These are phyloP conservation scores for Mytilinidion resinicola DNA, from an alignment of 495 filamentous ascomycete species.

Conservation along the genomic window DNA sequence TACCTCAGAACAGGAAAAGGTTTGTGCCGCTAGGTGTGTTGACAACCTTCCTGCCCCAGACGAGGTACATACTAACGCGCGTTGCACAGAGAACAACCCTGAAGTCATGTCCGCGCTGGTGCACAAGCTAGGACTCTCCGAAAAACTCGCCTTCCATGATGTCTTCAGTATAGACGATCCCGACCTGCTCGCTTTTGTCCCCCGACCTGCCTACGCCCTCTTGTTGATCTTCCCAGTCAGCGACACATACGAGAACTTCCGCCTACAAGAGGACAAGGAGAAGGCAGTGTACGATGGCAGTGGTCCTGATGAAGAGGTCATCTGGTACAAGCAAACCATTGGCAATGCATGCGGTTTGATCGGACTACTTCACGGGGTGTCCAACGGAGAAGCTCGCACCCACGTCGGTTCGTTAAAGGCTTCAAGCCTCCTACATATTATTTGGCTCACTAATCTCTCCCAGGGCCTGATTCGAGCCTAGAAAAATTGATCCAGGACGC, in stretches of 20 bases:
- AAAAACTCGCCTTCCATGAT: constrained; percentile 52
- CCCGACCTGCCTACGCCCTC: constrained; percentile 52
- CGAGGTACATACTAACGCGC: no score
- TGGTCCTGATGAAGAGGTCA: constrained; percentile 48
- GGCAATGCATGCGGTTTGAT: constrained; percentile 61
- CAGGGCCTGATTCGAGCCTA: constrained; percentile 30
- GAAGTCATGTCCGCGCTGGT: constrained; percentile 50
- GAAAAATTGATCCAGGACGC: constrained; percentile 33
- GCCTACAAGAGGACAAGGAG: constrained; percentile 35
- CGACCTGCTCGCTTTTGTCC: constrained; percentile 50
- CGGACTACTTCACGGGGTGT: constrained; percentile 53
- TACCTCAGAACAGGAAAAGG: constrained; percentile 16
- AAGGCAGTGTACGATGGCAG: constrained; percentile 43
- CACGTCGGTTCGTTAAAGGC: constrained; percentile 35
- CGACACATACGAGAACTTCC: constrained; percentile 45
- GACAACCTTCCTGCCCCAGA: neutral
- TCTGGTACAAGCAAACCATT: constrained; percentile 64
- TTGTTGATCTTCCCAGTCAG: constrained; percentile 50
- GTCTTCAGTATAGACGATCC: constrained; percentile 50
- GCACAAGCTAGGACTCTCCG: constrained; percentile 49
- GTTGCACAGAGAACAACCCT: constrained; percentile 54
- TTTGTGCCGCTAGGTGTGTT: constrained; percentile 30
- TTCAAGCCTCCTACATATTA: neutral
- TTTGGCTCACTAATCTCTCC: constrained; percentile 3
- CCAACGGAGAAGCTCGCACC: constrained; percentile 44